These are phyloP conservation scores for Naganishia sp. DNA, from an alignment of 1,284 basidiomycete genomes.

Conservation along the genomic window DNA sequence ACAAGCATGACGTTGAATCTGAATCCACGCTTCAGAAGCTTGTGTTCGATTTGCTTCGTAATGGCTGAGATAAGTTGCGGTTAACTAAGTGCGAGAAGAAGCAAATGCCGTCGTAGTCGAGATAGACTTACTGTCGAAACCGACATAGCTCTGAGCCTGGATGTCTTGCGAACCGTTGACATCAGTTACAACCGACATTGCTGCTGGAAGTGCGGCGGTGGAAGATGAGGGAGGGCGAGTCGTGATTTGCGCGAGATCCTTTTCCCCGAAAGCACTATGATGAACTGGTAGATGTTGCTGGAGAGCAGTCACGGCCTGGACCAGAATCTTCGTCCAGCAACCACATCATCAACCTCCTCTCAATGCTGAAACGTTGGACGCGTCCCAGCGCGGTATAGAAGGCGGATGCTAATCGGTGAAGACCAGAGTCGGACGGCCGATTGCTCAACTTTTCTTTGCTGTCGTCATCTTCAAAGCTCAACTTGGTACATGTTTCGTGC, in stretches of 20 bases:
- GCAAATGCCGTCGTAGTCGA: neutral
- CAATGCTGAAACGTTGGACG: too few species aligned
- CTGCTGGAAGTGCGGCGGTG: neutral
- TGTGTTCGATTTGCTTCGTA: conserved; percentile 97
- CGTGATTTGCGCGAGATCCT: too few species aligned
- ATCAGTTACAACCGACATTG: conserved; percentile 24
- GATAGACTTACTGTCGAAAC: conserved; percentile 69
- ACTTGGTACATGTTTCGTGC: neutral
- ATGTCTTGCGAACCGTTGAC: conserved; percentile 44
- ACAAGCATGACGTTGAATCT: conserved; percentile 98
- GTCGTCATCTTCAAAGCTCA: neutral
- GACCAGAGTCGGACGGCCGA: neutral
- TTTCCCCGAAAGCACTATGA: too few species aligned
- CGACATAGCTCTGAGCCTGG: conserved; percentile 82
- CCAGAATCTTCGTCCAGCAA: too few species aligned
- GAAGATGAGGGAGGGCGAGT: too few species aligned
- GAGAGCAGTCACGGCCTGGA: too few species aligned
- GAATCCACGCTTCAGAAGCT: conserved; percentile 97
- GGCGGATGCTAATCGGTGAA: too few species aligned
- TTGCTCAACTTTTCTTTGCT: conserved; percentile 9
- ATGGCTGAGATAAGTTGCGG: conserved; percentile 59
- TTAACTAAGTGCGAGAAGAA: conserved; percentile 5
- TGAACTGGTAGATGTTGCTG: too few species aligned
- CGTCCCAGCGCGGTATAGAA: too few species aligned
- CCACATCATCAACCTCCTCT: too few species aligned